Percentiles rank a stretch among this genome's conserved stretches.
phyloP scores from a whole-genome alignment of 78 protist species.

The Polysphondylium violaceum region DNA sequence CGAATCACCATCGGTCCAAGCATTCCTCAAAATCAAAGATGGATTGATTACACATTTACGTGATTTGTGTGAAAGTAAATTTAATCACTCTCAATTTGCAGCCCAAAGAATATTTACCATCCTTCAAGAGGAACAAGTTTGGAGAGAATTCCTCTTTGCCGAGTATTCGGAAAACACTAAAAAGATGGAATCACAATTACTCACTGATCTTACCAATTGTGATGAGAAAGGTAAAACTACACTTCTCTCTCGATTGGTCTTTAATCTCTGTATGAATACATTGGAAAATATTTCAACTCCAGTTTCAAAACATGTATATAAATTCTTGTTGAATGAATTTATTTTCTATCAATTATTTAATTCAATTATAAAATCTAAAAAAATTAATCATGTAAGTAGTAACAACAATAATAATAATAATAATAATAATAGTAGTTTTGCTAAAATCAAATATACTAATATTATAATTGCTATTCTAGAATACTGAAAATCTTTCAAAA shows the following conservation, averaged over 20 bases:
- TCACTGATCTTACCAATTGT: constrained; percentile 5
- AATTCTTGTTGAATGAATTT: constrained; percentile 45
- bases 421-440: neutral
- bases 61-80: constrained; percentile 45
- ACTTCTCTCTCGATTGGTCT: constrained; percentile 26
- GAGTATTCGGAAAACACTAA: constrained; percentile 17
- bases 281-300: constrained; percentile 4
- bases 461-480: neutral
- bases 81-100: constrained; percentile 60
- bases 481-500: constrained; percentile 1
- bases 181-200: constrained; percentile 27
- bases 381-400: constrained; percentile 13
- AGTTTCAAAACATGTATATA: neutral
- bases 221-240: neutral
- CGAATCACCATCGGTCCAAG: constrained; percentile 33
- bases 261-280: neutral
- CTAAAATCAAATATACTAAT: too few species aligned
- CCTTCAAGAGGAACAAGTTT: constrained; percentile 57
- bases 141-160: constrained; percentile 36
- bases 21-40: constrained; percentile 32
- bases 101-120: constrained; percentile 37
- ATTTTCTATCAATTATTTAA: constrained; percentile 55
- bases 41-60: constrained; percentile 19
- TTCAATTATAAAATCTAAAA: constrained; percentile 40
- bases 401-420: neutral